phyloP scores from a whole-genome alignment of 805 yeast species.

The Cyberlindnera petersonii region DNA sequence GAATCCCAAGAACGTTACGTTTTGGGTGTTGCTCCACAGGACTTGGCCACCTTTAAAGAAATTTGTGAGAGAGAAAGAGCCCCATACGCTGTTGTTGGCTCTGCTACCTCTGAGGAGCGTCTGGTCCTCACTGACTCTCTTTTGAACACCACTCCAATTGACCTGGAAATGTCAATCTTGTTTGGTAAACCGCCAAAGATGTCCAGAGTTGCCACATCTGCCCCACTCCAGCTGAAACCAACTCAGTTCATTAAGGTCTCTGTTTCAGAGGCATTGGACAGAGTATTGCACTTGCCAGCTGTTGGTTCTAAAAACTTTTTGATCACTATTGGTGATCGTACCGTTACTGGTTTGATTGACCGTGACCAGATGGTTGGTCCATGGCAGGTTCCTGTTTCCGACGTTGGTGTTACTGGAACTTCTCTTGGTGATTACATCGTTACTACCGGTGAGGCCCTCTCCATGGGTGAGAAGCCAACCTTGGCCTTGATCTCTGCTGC shows the following conservation, averaged over 20 bases:
- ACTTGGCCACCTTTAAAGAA: constrained; percentile 63
- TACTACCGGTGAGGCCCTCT: constrained; percentile 92
- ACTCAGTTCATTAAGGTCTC: constrained; percentile 36
- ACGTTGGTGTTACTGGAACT: constrained; percentile 93
- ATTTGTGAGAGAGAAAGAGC: constrained; percentile 95
- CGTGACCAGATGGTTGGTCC: constrained; percentile 99
- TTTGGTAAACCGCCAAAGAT: constrained; percentile 97
- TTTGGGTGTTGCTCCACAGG: constrained; percentile 80
- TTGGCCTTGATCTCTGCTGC: constrained; percentile 83
- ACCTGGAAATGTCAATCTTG: constrained; percentile 88
- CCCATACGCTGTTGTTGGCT: constrained; percentile 93
- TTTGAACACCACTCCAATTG: constrained; percentile 83
- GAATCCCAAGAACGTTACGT: constrained; percentile 99
- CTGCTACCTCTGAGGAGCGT: constrained; percentile 83
- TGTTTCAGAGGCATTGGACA: constrained; percentile 62
- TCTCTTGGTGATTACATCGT: constrained; percentile 72
- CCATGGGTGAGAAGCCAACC: constrained; percentile 95
- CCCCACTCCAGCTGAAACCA: constrained; percentile 45
- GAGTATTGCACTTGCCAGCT: constrained; percentile 85
- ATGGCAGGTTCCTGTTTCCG: constrained; percentile 99
- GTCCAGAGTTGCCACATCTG: constrained; percentile 70
- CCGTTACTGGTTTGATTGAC: constrained; percentile 95
- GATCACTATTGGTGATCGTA: constrained; percentile 96
- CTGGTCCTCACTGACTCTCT: constrained; percentile 76
- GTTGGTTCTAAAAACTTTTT: constrained; percentile 94